Conservation (phyloP, 768 basidiomycete genomes). For the Lentinus brumalis region DNA sequence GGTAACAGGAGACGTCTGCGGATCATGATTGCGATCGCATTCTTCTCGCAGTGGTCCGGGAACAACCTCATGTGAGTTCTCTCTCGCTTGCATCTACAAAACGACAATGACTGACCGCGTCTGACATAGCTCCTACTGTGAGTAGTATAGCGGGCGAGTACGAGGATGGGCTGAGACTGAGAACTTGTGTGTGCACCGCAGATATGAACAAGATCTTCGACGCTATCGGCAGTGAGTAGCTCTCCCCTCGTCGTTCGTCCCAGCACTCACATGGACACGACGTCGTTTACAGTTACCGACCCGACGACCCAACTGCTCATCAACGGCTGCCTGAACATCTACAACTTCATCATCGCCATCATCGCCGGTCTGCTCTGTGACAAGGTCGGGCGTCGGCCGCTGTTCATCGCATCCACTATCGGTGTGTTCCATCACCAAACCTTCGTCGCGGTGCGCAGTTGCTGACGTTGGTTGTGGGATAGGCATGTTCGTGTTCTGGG, state of each 20-base stretch:
- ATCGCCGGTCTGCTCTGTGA: conserved; percentile 51
- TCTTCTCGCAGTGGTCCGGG: conserved; percentile 54
- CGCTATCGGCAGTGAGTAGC: conserved; percentile 47
- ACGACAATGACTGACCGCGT: background rate
- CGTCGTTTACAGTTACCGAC: conserved; percentile 38
- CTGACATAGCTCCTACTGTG: conserved; percentile 29
- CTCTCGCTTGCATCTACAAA: background rate
- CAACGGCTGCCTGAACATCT: conserved; percentile 57
- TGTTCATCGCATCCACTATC: conserved; percentile 51
- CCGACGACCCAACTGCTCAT: conserved; percentile 45
- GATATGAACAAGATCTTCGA: conserved; percentile 57
- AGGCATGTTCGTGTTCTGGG: conserved; percentile 44
- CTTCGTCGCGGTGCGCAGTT: background rate
- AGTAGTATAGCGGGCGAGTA: background rate
- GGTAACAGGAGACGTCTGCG: conserved; percentile 59
- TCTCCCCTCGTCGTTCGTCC: background rate
- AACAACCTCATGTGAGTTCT: conserved; percentile 25
- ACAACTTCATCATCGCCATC: conserved; percentile 56
- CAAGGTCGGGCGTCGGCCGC: conserved; percentile 47
- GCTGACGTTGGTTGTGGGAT: conserved; percentile 21
- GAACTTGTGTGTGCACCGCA: background rate
- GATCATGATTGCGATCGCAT: conserved; percentile 57
- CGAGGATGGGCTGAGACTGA: background rate
- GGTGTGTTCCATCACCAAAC: conserved; percentile 29
- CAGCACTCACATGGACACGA: background rate